phyloP scores from a whole-genome alignment of 192 early-diverging fungal species.

The Funneliformis geosporum region DNA sequence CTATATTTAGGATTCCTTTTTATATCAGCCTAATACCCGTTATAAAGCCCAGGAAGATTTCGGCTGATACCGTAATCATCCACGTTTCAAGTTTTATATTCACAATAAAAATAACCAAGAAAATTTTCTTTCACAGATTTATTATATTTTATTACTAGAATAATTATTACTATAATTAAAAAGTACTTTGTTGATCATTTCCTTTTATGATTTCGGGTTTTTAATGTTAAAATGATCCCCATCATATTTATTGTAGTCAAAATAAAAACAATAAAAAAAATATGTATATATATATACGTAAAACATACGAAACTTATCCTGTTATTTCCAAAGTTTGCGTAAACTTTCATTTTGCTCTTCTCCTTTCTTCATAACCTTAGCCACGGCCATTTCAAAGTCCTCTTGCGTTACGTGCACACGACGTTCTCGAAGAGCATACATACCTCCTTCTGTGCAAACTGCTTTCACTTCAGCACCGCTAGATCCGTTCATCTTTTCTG shows the following conservation, averaged over 20 bases:
- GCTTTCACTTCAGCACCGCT: slow-evolving; percentile 90
- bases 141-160: too few species aligned
- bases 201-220: background rate
- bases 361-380: slow-evolving; percentile 99
- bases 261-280: background rate
- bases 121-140: too few species aligned
- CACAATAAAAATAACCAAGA: too few species aligned
- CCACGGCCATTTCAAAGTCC: slow-evolving; percentile 99
- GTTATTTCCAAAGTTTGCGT: slow-evolving; percentile 96
- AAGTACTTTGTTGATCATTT: background rate
- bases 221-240: background rate
- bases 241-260: background rate
- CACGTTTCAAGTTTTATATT: background rate
- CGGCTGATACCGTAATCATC: background rate
- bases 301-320: background rate
- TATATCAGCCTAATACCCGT: background rate
- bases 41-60: background rate
- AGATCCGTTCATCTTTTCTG: slow-evolving; percentile 81
- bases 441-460: slow-evolving; percentile 87
- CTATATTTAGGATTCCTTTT: background rate
- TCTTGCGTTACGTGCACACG: slow-evolving; percentile 99
- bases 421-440: slow-evolving; percentile 91
- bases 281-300: background rate
- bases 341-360: slow-evolving; percentile 95
- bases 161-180: background rate